Evolutionary conservation across 768 basidiomycete genomes (phyloP), one percentile per base, ranked within the genome.

Genomic region (Kwoniella newhampshirensis): DNA sequence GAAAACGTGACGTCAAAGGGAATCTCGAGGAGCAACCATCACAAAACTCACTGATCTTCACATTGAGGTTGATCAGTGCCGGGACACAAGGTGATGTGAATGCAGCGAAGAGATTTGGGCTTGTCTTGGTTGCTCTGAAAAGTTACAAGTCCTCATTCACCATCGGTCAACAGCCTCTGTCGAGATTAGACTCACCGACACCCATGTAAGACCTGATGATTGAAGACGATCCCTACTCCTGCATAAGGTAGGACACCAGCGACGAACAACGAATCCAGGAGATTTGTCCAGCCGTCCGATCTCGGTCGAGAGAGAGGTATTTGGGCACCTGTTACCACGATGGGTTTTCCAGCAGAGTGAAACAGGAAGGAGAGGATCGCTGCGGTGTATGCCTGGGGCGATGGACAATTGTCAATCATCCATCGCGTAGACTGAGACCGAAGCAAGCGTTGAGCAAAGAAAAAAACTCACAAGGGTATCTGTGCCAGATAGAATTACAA

Each of bases 291-390:
- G 18, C 70, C 70, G 51, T 72, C 70, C 18, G 67, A 69, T 13
- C 70, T 35, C 2, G 70, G 68, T 53, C 66, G 62, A 25, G 60
- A 63, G 3, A 72, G 49, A 17, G 70, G 70, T 6, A 72, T 67
- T 45, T 72, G 70, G 2, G 70, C 70, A 21, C 70, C 70, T 13
- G 70, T 72, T 21, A 72, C 60, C 5, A 67, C 54, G 39, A 72
- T 67, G 9, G 70, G 70, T 63, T 72, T 72, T 15, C 68, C 67
- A 0, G 66, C 55, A 28, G 63, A 54, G 23, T 62, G 62, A 41
- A 72, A 72, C 2, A 72, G 60, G 61, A 67, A 72, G 4, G 68
- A 65, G 27, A 72, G 61, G 57, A 72, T 72, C 4, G 65, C 64
- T 18, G 70, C 60, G 12, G 70, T 72, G 60, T 72, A 72, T 7